Conservation (phyloP, 495 filamentous ascomycete species). For the Amphirosellinia nigrospora region DNA sequence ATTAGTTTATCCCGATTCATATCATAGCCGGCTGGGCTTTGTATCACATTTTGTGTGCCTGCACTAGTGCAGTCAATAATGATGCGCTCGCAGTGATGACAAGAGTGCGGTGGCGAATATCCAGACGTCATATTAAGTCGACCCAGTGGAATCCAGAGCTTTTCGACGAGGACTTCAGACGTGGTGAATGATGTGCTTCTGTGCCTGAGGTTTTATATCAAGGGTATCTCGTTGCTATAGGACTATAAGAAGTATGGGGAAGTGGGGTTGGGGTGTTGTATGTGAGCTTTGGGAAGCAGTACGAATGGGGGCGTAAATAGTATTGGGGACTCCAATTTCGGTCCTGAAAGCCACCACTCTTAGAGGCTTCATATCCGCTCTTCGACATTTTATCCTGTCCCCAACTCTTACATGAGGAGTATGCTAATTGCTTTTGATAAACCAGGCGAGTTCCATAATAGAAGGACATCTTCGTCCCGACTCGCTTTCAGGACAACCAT, state of each 20-base stretch:
- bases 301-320: too few species aligned
- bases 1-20: neutral
- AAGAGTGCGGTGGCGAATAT: neutral
- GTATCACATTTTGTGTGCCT: neutral
- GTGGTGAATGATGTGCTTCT: neutral
- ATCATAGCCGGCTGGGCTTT: neutral
- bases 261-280: too few species aligned
- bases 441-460: neutral
- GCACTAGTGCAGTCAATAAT: neutral
- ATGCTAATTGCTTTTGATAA: neutral
- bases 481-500: neutral
- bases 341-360: too few species aligned
- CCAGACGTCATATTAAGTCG: neutral
- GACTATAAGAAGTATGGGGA: too few species aligned
- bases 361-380: too few species aligned
- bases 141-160: neutral
- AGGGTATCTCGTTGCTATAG: too few species aligned
- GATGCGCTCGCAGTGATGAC: neutral
- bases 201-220: neutral
- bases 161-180: neutral
- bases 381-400: too few species aligned
- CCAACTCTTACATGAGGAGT: neutral
- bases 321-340: too few species aligned
- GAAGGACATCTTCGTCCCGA: neutral
- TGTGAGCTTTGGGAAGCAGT: too few species aligned